Percentiles rank a stretch among this genome's conserved stretches.
phyloP scores from a whole-genome alignment of 768 basidiomycete genomes.

The Cystoderma amianthinum region DNA sequence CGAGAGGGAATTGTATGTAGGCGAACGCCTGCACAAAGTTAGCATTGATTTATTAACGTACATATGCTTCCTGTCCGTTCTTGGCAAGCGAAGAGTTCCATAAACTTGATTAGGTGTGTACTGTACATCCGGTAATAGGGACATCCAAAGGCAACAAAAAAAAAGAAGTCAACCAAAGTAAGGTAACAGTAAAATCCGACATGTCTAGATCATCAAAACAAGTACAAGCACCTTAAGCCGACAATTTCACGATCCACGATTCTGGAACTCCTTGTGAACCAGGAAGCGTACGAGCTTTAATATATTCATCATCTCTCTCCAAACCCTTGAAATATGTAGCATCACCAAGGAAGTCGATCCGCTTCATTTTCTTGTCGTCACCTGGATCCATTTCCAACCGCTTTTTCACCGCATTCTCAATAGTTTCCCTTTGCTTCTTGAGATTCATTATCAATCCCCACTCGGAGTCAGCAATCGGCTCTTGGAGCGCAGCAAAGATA shows the following conservation, averaged over 20 bases:
- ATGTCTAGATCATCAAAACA: too few relatives aligned
- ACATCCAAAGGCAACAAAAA: too few relatives aligned
- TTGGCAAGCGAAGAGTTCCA: too few relatives aligned
- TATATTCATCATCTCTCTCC: conserved; percentile 51
- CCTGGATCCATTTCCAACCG: conserved; percentile 26
- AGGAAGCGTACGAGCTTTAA: conserved; percentile 42
- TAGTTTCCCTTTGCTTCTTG: conserved; percentile 30
- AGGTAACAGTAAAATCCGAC: too few relatives aligned
- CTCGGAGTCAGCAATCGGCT: conserved; percentile 55
- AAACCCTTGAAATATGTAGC: conserved; percentile 54
- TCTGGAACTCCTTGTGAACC: conserved; percentile 32
- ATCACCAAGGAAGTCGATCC: conserved; percentile 64
- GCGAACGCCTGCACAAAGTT: too few relatives aligned
- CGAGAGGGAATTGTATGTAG: too few relatives aligned
- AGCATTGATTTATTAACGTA: too few relatives aligned
- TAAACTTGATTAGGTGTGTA: too few relatives aligned
- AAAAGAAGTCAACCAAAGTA: too few relatives aligned
- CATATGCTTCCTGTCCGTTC: too few relatives aligned
- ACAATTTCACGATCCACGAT: conserved; percentile 50
- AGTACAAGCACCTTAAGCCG: background rate
- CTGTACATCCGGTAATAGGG: too few relatives aligned
- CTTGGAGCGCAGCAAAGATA: conserved; percentile 41
- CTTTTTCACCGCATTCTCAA: conserved; percentile 46
- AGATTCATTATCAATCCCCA: conserved; percentile 51
- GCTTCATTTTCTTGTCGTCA: conserved; percentile 30